Evolutionary conservation across 1,284 basidiomycete species (phyloP).

Genomic region (Marasmius tenuissimus): DNA sequence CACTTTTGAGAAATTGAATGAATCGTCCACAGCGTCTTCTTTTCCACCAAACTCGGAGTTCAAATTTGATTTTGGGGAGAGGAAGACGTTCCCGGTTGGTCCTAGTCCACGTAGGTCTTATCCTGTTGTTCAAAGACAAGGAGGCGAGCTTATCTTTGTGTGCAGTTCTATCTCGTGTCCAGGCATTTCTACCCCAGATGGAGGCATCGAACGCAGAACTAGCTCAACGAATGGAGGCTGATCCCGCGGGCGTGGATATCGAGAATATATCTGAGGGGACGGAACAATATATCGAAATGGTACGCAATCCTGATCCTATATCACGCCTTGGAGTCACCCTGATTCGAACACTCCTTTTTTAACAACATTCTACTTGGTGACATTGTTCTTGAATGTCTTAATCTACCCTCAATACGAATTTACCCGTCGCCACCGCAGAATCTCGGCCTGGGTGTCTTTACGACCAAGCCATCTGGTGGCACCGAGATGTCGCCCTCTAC

Average conservation of each 20-base stretch:
- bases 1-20: constrained; percentile 26
- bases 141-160: background rate
- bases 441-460: constrained; percentile 64
- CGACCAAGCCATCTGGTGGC: constrained; percentile 36
- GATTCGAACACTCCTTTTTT: background rate
- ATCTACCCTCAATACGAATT: background rate
- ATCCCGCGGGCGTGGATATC: constrained; percentile 62
- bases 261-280: constrained; percentile 52
- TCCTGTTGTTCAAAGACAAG: background rate
- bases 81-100: constrained; percentile 17
- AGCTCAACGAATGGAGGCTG: constrained; percentile 36
- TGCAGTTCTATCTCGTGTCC: constrained; percentile 59
- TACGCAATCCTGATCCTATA: constrained; percentile 24
- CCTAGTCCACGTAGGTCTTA: constrained; percentile 32
- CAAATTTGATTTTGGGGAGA: constrained; percentile 18
- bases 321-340: background rate
- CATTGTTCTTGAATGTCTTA: background rate
- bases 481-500: constrained; percentile 27
- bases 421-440: constrained; percentile 36
- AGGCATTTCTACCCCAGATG: constrained; percentile 62
- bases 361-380: constrained; percentile 2
- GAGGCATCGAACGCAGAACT: constrained; percentile 61
- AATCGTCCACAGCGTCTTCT: constrained; percentile 8
- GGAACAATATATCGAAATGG: constrained; percentile 66
- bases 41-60: background rate